Evolutionary conservation across 2,329 filamentous ascomycete species (phyloP).

Genomic region (Apiospora kogelbergensis): DNA sequence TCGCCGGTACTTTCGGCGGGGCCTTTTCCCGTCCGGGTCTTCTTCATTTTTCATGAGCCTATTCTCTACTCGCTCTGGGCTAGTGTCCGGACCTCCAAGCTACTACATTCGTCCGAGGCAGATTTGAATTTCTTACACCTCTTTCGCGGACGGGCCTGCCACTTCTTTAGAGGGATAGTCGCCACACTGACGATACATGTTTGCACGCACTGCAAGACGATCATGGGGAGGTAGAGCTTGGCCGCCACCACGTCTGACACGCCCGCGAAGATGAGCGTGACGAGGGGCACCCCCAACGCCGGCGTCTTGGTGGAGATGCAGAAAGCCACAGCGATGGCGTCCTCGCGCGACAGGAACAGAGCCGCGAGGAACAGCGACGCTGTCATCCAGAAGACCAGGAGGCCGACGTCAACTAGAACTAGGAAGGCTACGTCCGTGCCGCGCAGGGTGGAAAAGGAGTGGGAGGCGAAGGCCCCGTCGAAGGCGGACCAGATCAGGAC

Average conservation of each 20-base stretch:
- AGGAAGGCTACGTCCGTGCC: background rate
- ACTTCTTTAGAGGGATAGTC: background rate
- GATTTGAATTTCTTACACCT: background rate
- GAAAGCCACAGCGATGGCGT: background rate
- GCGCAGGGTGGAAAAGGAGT: background rate
- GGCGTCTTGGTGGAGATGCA: constrained; percentile 4
- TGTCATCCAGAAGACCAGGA: background rate
- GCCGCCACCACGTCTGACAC: background rate
- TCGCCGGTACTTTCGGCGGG: no score
- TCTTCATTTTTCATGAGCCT: background rate
- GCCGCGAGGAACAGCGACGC: background rate
- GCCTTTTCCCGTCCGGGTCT: background rate
- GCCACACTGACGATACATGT: background rate
- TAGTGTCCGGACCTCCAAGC: background rate
- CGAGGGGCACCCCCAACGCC: background rate
- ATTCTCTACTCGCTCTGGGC: background rate
- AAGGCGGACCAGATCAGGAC: constrained; percentile 4
- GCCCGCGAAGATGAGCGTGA: background rate
- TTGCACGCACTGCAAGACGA: background rate
- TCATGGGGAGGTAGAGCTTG: background rate
- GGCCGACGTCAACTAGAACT: background rate
- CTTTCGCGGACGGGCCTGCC: background rate
- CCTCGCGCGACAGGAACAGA: background rate
- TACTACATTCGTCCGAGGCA: background rate
- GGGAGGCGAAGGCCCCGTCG: background rate